Evolutionary conservation across 2,329 filamentous ascomycete genomes (phyloP).

Genomic region (Curvularia lunata): DNA sequence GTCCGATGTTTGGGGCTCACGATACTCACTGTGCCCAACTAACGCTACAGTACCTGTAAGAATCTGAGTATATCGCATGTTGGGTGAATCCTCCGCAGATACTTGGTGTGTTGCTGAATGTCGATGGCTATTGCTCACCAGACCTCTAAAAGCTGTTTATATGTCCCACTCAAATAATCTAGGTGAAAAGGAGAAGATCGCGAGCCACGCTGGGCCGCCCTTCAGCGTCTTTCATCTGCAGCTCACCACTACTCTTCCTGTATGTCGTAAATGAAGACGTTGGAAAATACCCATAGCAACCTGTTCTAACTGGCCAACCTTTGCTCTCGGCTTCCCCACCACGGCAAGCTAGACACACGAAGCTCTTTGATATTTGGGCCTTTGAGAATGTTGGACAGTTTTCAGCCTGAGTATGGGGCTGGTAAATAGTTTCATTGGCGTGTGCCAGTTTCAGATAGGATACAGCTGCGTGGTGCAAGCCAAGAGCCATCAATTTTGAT

Average conservation of each 20-base stretch:
- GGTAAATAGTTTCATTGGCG: conserved; percentile 24
- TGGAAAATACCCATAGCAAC: conserved; percentile 19
- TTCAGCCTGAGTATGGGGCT: conserved; percentile 36
- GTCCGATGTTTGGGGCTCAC: not conserved
- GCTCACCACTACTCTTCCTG: conserved; percentile 28
- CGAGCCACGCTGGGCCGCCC: conserved; percentile 19
- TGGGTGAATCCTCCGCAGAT: conserved; percentile 13
- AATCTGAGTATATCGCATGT: conserved; percentile 38
- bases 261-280: conserved; percentile 38
- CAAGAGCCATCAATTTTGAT: conserved; percentile 36
- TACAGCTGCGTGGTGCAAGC: conserved; percentile 22
- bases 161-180: conserved; percentile 10
- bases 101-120: conserved; percentile 11
- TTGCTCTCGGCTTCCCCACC: conserved; percentile 19
- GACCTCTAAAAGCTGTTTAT: conserved; percentile 32
- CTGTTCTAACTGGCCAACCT: conserved; percentile 33
- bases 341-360: conserved; percentile 23
- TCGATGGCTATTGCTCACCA: conserved; percentile 8
- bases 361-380: conserved; percentile 22
- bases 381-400: conserved; percentile 26
- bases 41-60: conserved; percentile 39
- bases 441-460: conserved; percentile 15
- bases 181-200: conserved; percentile 18
- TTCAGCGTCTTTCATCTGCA: conserved; percentile 23
- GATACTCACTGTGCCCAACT: conserved; percentile 31